A percentile compares a stretch with the other conserved stretches of the same genome.
These are phyloP conservation scores for Leccinum obscurum DNA, from an alignment of 768 basidiomycete genomes.

Conservation along the genomic window DNA sequence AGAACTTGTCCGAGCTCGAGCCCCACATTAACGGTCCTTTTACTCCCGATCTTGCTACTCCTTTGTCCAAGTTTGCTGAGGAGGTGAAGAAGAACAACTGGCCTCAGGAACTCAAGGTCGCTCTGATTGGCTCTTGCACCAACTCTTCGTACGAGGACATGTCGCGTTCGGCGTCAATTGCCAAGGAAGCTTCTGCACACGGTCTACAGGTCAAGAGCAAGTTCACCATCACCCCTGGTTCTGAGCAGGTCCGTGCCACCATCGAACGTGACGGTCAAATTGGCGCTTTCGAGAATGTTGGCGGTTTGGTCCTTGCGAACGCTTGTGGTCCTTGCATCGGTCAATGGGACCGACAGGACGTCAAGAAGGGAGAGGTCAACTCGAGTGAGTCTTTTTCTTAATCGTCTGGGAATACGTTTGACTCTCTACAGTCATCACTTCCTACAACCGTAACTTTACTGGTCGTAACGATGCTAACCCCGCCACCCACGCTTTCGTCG, in stretches of 20 bases:
- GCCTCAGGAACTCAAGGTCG: conserved; percentile 97
- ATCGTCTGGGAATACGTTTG: neutral
- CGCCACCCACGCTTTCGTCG: conserved; percentile 95
- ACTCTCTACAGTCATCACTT: conserved; percentile 77
- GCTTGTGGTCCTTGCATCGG: conserved; percentile 99
- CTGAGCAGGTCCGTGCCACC: conserved; percentile 97
- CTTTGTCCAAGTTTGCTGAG: conserved; percentile 91
- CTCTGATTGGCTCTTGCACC: conserved; percentile 98
- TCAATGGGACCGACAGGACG: conserved; percentile 97
- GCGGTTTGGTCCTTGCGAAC: conserved; percentile 94
- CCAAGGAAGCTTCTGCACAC: conserved; percentile 82
- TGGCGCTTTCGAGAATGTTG: conserved; percentile 79
- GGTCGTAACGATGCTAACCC: conserved; percentile 99
- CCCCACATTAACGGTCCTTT: conserved; percentile 99
- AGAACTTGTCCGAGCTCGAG: conserved; percentile 96
- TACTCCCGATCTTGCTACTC: conserved; percentile 99
- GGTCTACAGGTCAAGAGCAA: conserved; percentile 88
- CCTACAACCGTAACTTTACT: conserved; percentile 99
- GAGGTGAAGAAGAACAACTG: conserved; percentile 94
- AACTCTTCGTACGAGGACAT: conserved; percentile 99
- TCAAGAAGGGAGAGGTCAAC: conserved; percentile 95
- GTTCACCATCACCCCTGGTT: conserved; percentile 98
- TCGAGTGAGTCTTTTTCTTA: conserved; percentile 64
- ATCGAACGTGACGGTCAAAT: conserved; percentile 97
- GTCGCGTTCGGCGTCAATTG: conserved; percentile 95